Evolutionary conservation across 148 eudicot species (phyloP).

Genomic region (Simmondsia chinensis): DNA sequence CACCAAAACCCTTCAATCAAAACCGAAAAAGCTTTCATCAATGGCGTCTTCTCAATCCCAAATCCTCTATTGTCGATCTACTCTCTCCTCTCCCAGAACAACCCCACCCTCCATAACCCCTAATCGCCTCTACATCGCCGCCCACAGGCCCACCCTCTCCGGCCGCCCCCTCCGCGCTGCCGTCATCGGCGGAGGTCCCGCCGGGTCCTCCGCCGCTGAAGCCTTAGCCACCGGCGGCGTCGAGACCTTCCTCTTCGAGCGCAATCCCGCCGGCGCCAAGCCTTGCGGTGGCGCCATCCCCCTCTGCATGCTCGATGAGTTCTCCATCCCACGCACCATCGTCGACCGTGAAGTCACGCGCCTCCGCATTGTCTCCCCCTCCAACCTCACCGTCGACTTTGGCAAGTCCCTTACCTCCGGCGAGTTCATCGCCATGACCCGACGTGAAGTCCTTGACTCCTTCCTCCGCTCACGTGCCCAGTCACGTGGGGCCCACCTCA

Average conservation of each 20-base stretch:
- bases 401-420: conserved; percentile 64
- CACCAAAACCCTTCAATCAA: conserved; percentile 21
- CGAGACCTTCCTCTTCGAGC: conserved; percentile 79
- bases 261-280: conserved; percentile 60
- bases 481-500: conserved; percentile 40
- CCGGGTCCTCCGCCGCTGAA: conserved; percentile 82
- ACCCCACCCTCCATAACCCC: conserved; percentile 3
- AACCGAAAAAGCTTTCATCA: too few relatives aligned
- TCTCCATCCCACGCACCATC: conserved; percentile 48
- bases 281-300: conserved; percentile 98
- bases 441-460: conserved; percentile 83
- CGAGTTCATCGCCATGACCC: conserved; percentile 91
- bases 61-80: too few relatives aligned
- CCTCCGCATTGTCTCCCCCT: conserved; percentile 79
- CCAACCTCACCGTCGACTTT: conserved; percentile 67
- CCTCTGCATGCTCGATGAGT: conserved; percentile 85
- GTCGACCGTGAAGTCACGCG: conserved; percentile 75
- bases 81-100: conserved; percentile 16
- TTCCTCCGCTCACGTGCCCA: conserved; percentile 60
- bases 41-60: conserved; percentile 21
- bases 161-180: conserved; percentile 56
- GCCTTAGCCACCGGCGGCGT: conserved; percentile 63
- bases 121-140: conserved; percentile 11
- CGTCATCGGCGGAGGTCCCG: conserved; percentile 88
- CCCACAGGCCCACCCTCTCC: conserved; percentile 12